Evolutionary conservation across 352 stramenopile species (phyloP), one percentile per base, ranked within the genome.

Genomic region (Pythium pyrilobum): DNA sequence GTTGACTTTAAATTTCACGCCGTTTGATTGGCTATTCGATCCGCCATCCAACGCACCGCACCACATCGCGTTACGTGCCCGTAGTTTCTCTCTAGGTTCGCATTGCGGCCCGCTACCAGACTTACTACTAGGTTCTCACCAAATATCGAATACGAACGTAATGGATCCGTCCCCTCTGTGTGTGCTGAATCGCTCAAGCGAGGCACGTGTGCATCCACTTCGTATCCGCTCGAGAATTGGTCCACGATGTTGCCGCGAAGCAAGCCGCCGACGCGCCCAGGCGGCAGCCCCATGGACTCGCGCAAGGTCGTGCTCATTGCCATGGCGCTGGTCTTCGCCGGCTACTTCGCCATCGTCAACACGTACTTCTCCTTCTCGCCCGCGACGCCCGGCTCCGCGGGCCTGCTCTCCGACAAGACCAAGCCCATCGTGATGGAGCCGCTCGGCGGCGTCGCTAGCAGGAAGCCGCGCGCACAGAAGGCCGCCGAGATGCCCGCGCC

Each of bases 321-420:
- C 21, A 75, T 88, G 55, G 62, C 71, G 21, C 52, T 86, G 39
- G 36, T 91, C 10, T 80, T 91, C 51, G 66, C 80, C 5, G 53
- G 63, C 10, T 91, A 91, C 66, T 87, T 89, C 39, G 53, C 71
- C 18, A 59, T 85, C 15, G 62, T 89, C 39, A 82, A 87, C 61
- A 63, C 78, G 18, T 83, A 80, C 58, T 89, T 89, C 57, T 70
- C 74, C 47, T 55, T 85, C 31, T 33, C 42, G 21, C 42, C 56
- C 2, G 23, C 38, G 20, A 31, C 36, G 11, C 45, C 54, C 32
- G 38, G 45, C 44, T 32, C 25, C 27, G 47, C 45, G 9, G 46
- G 34, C 2, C 2, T 47, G 37, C 34, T 54, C 34, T 29, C 53
- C 0, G 39, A 56, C 15, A 27, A 45, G n/a, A 41, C 27, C 40